Evolutionary conservation across 768 basidiomycete species (phyloP), one percentile per base, ranked within the genome.

Genomic region (Lactarius sp.): DNA sequence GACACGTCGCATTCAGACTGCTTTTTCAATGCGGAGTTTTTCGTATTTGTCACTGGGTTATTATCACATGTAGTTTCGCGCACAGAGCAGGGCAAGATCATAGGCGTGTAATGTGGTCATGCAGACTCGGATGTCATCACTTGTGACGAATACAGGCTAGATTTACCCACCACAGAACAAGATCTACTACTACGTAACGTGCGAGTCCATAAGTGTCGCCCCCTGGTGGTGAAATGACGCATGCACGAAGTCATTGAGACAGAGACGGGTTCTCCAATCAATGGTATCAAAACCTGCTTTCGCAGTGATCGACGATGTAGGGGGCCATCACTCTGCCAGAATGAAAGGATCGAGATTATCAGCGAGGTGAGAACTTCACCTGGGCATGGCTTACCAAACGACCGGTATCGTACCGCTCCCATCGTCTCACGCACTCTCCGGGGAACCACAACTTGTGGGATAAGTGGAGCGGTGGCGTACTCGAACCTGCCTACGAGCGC

Each of bases 371-470:
- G 33, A n/a, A 49, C 20, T 49, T 20, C 4, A 27, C n/a, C 12
- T 14, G 34, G 22, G 34, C 1, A 47, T 13, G 46, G 42, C 27
- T 50, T 49, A 52, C 60, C 52, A 14, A 54, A 61, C 27, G 60
- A 41, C 49, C 37, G 53, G 37, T 55, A 51, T 55, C 47, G 47
- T 34, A 20, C 54, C 20, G 61, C 27, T 36, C 33, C 14, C 42
- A 60, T 60, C 33, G 9, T 46, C 42, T 47, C 55, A 44, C 60
- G 36, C 18, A 55, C 49, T 36, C 39, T 51, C 20, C 34, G 61
- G 31, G 52, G 50, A 33, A 47, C 22, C 12, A 27, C 18, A 6
- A 58, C 33, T 31, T 52, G 33, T n/a, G 39, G 34, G 50, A 52
- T 13, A 9, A 41, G 42, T 34, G 20, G 10, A 57, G 20, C n/a